phyloP scores from a whole-genome alignment of 164 flowering plant species.

The Brasenia schreberi region DNA sequence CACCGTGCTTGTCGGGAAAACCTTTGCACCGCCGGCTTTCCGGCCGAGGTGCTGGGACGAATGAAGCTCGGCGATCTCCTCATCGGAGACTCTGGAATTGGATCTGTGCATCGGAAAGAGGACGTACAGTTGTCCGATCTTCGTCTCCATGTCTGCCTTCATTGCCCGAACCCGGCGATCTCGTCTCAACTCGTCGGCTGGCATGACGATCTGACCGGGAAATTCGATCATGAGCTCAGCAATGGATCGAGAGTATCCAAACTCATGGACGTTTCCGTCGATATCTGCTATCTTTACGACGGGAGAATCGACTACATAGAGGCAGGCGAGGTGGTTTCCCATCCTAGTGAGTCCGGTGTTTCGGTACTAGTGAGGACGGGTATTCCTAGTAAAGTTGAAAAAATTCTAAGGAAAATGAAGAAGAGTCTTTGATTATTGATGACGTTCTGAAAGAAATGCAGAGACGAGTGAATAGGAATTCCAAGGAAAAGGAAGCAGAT shows the following conservation, averaged over 20 bases:
- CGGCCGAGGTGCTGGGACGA: not conserved
- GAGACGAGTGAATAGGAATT: too few relatives aligned
- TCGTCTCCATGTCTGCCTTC: not conserved
- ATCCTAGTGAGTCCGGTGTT: not conserved
- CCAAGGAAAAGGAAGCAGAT: too few relatives aligned
- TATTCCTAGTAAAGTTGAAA: too few relatives aligned
- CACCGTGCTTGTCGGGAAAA: not conserved
- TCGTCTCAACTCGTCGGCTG: not conserved
- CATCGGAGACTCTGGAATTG: constrained; percentile 1
- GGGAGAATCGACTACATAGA: not conserved
- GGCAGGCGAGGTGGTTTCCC: not conserved
- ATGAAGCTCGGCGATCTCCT: not conserved
- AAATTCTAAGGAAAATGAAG: too few relatives aligned
- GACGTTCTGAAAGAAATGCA: too few relatives aligned
- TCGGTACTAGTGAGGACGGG: too few relatives aligned
- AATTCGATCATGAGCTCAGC: constrained; percentile 1
- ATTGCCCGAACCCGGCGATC: not conserved
- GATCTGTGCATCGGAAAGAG: not conserved
- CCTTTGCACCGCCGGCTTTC: not conserved
- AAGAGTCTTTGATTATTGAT: too few relatives aligned
- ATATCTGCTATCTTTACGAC: not conserved
- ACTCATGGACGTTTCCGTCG: not conserved
- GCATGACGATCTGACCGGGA: not conserved
- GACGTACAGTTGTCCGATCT: not conserved
- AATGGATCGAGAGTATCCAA: not conserved